A percentile compares a stretch with the other conserved stretches of the same genome.
These are phyloP conservation scores for Pseudopithomyces chartarum DNA, from an alignment of 2,329 filamentous ascomycete species.

Conservation along the genomic window DNA sequence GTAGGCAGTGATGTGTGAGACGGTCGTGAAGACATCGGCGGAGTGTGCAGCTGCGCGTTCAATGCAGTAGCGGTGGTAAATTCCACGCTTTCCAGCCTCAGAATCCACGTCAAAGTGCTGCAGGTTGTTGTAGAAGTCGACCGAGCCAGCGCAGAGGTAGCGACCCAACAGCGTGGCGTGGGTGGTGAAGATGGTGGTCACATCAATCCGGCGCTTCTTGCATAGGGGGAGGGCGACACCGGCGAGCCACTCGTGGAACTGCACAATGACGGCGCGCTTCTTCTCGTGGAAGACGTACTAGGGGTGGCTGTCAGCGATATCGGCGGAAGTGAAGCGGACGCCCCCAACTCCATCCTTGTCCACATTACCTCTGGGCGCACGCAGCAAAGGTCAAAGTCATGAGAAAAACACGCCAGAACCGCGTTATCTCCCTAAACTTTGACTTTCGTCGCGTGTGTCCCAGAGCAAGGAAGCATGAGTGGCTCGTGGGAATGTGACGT, in stretches of 20 bases:
- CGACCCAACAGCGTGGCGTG: conserved; percentile 94
- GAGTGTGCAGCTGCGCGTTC: conserved; percentile 91
- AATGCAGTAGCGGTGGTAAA: conserved; percentile 98
- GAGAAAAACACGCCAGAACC: not conserved
- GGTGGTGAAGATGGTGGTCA: conserved; percentile 98
- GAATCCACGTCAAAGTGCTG: conserved; percentile 96
- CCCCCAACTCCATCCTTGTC: not conserved
- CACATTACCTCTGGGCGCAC: not conserved
- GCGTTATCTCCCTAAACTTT: not conserved
- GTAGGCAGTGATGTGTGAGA: conserved; percentile 97
- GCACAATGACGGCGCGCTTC: conserved; percentile 88
- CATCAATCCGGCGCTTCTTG: conserved; percentile 92
- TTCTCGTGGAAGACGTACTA: conserved; percentile 91
- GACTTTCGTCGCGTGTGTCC: not conserved
- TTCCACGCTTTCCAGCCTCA: conserved; percentile 95
- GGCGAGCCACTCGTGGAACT: conserved; percentile 98
- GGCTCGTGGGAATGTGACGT: conserved; percentile 19
- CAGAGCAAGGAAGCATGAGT: not conserved
- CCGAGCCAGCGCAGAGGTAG: conserved; percentile 95
- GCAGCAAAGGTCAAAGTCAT: not conserved
- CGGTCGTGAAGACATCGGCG: conserved; percentile 96
- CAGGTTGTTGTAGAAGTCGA: conserved; percentile 99
- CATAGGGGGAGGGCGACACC: conserved; percentile 90
- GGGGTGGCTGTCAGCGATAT: not conserved
- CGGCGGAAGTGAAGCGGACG: conserved; percentile 25